Evolutionary conservation across 148 eudicot genomes (phyloP), one percentile per base, ranked within the genome.

Genomic region (Gaultheria prostrata): DNA sequence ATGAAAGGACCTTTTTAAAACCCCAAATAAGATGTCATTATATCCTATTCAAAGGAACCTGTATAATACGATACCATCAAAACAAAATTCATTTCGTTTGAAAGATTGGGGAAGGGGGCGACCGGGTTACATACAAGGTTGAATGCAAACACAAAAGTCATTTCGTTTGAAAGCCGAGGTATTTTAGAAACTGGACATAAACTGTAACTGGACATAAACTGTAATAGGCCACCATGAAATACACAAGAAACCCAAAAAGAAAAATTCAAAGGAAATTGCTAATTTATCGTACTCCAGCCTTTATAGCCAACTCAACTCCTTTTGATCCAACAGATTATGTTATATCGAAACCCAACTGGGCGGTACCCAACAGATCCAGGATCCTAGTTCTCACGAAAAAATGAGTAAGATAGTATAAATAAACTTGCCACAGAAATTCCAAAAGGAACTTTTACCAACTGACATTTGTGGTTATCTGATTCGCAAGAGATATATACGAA

Each of bases 1-100:
- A 72, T 72, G 76, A 72, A 72, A 3, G 15, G 24, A 35, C 39
- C 76, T 32, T 35, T 72, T 72, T 17, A 72, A 72, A 72, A 72
- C 45, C n/a, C 10, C 21, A 71, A 71, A 32, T 17, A 72, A 70
- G 11, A 72, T 35, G 76, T 32, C 76, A 35, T 72, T 72, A 72
- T 35, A 32, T 35, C 48, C 43, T 35, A 33, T 72, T 33, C 46
- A 7, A 72, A 2, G 9, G 48, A 72, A 3, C 76, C n/a, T 72
- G 76, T 14, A 35, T 17, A 46, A 33, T 35, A 35, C 2, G 18
- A 33, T 20, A 11, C 76, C 76, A n/a, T n/a, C n/a, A n/a, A n/a
- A n/a, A n/a, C n/a, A n/a, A n/a, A n/a, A n/a, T n/a, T n/a, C n/a
- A n/a, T n/a, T n/a, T n/a, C n/a, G n/a, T n/a, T n/a, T n/a, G n/a